phyloP scores from a whole-genome alignment of 2,329 filamentous ascomycete genomes.

The Penicillium expansum region DNA sequence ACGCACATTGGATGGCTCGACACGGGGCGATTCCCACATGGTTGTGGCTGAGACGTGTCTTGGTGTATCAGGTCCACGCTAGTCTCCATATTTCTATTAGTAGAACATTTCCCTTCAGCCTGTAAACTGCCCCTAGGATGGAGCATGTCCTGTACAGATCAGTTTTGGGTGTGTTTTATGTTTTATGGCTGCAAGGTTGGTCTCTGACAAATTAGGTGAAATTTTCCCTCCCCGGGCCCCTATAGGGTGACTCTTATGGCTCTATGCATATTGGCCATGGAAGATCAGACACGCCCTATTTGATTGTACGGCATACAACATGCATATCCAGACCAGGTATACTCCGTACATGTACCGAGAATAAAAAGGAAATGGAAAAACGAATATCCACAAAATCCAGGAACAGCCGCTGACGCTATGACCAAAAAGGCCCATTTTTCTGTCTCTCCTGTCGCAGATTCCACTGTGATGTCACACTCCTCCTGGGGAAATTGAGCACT shows the following conservation, averaged over 20 bases:
- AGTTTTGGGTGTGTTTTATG: not conserved
- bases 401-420: conserved; percentile 16
- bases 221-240: not conserved
- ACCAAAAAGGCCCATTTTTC: conserved; percentile 14
- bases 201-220: not conserved
- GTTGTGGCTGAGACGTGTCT: conserved; percentile 27
- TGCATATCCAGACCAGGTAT: not conserved
- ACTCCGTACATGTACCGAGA: too few relatives aligned
- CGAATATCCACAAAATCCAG: conserved; percentile 1
- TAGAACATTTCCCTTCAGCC: conserved; percentile 15
- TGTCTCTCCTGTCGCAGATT: not conserved
- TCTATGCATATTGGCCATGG: not conserved
- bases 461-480: conserved; percentile 22
- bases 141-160: not conserved
- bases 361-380: not conserved
- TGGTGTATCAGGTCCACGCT: conserved; percentile 23
- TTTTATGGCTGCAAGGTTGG: not conserved
- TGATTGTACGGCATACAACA: not conserved
- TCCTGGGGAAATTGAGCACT: conserved; percentile 25
- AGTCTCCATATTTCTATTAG: conserved; percentile 27
- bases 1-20: conserved; percentile 11
- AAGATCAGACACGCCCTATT: not conserved
- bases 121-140: not conserved
- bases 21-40: conserved; percentile 22
- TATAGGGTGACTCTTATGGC: not conserved